Percentiles rank a stretch among this genome's conserved stretches.
phyloP scores from a whole-genome alignment of 2,329 filamentous ascomycete species.

The Botryotinia convoluta region DNA sequence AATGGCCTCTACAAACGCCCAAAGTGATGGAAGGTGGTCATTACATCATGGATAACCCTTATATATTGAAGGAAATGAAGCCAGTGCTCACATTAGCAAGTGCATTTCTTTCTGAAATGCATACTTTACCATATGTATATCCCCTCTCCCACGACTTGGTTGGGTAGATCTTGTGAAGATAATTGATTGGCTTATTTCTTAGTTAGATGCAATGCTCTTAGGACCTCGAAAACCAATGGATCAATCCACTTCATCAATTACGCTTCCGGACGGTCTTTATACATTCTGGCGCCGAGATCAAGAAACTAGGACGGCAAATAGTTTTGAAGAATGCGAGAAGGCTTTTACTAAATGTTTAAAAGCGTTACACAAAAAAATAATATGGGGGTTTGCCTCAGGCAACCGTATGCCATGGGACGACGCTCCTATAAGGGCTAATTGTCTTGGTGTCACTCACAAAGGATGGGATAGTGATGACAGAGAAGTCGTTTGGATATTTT shows the following conservation, averaged over 20 bases:
- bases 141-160: neutral
- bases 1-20: neutral
- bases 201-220: constrained; percentile 8
- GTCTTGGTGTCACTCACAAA: neutral
- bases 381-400: neutral
- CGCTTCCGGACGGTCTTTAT: neutral
- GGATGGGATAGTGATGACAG: neutral
- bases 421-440: fast-evolving
- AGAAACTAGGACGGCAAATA: neutral
- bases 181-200: neutral
- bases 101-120: constrained; percentile 26
- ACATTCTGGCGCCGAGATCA: constrained; percentile 6
- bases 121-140: constrained; percentile 1
- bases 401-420: neutral
- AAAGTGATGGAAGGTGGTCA: constrained; percentile 1
- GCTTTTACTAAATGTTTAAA: neutral
- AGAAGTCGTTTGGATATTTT: neutral
- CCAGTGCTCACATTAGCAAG: constrained; percentile 33
- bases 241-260: neutral
- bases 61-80: constrained; percentile 24
- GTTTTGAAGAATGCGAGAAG: neutral
- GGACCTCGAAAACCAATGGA: neutral
- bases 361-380: neutral
- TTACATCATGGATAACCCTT: constrained; percentile 21
- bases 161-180: neutral